These are phyloP conservation scores for Saccharomycopsis hybrid DNA, from an alignment of 1,139 yeast species.

Conservation along the genomic window DNA sequence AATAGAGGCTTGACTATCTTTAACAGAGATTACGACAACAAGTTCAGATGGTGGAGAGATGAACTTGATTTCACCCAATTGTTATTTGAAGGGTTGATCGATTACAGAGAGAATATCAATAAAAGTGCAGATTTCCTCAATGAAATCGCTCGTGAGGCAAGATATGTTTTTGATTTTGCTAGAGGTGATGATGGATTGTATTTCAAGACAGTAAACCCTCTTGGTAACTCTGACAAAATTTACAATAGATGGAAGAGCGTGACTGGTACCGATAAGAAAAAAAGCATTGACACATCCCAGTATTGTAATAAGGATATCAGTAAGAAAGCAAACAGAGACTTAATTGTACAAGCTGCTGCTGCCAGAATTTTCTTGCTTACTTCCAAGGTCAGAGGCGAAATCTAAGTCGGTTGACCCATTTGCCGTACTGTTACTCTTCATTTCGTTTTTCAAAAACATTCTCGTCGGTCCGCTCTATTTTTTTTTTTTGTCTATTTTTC, in stretches of 20 bases:
- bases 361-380: conserved; percentile 12
- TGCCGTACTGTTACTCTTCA: no score
- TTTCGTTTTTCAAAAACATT: no score
- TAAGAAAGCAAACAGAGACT: conserved; percentile 1
- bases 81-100: conserved; percentile 14
- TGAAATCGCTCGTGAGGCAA: conserved; percentile 15
- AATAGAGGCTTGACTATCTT: conserved; percentile 7
- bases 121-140: conserved; percentile 3
- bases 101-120: conserved; percentile 3
- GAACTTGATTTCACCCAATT: conserved; percentile 16
- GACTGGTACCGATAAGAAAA: conserved; percentile 5
- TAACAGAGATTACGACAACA: conserved; percentile 6
- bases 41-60: conserved; percentile 17
- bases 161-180: conserved; percentile 16
- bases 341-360: conserved; percentile 17
- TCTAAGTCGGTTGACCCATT: no score
- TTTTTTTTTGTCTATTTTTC: no score
- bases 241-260: conserved; percentile 11
- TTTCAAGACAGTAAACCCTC: conserved; percentile 11
- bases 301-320: conserved; percentile 12
- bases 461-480: no score
- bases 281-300: not conserved
- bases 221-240: conserved; percentile 3
- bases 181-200: conserved; percentile 16
- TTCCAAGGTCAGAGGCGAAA: not conserved